Base-by-base conservation (phyloP, 1,139 yeast species). In the Yamadazyma dushanensis region DNA sequence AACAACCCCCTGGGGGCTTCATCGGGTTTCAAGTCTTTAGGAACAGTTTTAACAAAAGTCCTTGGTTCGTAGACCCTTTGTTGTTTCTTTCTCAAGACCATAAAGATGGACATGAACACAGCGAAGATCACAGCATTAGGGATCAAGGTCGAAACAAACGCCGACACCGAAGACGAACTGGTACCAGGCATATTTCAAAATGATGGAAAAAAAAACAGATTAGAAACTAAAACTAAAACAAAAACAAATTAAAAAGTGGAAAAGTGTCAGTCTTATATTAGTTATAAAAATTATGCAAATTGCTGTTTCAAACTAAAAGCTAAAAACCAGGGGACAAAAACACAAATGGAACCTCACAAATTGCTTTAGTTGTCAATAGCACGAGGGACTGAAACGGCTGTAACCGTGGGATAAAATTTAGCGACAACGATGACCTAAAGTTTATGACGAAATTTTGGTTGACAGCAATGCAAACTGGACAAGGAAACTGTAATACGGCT, bases 11-110 rank as follows among this genome's bases (percentile, higher is more conserved):
- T 48, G 2, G 88, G 83, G n/a, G 78, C 61, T 20, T 69, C 71
- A 4, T 72, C 78, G 1, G 86, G 79, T 39, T 66, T 60, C 46
- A 67, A 57, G 36, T 66, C 71, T 25, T 54, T 44, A 5, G 76
- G 71, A 18, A 70, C 54, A 1, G 72, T 50, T 20, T 60, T 53
- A 31, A 77, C 76, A n/a, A 55, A 45, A 3, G 81, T 61, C 51
- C 95, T 78, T 14, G 96, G 96, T 58, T 87, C 92, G 56, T 92
- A 92, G 19, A 88, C 86, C 47, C 90, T 69, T 41, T 63, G 69
- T 54, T 82, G 76, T 45, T 66, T 73, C 40, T 83, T 78, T 52
- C 97, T 73, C 37, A 92, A 55, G 3, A 66, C 28, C n/a, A 88
- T 47, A 56, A 92, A 92, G 4, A 72, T 60, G 0, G 61, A 26